phyloP scores from a whole-genome alignment of 2,329 filamentous ascomycete species.

The Rutstroemia sp. region DNA sequence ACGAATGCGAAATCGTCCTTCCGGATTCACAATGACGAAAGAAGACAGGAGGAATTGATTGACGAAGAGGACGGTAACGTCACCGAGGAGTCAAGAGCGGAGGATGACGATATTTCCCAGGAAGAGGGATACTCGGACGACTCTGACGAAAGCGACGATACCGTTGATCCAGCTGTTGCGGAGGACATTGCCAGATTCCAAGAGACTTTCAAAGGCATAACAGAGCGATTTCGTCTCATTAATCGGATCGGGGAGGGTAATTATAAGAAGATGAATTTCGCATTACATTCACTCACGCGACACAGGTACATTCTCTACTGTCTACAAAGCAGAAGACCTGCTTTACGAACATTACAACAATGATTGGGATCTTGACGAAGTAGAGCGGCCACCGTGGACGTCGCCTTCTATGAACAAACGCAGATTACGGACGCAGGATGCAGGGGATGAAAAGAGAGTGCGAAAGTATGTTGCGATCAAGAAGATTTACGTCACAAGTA shows the following conservation, averaged over 20 bases:
- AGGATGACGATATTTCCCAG: conserved; percentile 21
- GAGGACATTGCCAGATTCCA: conserved; percentile 86
- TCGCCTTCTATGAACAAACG: conserved; percentile 57
- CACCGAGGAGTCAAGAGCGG: conserved; percentile 23
- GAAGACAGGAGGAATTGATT: conserved; percentile 27
- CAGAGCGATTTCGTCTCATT: conserved; percentile 77
- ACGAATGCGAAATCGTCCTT: conserved; percentile 31
- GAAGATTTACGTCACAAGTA: conserved; percentile 98
- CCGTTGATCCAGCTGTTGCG: conserved; percentile 60
- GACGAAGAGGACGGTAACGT: conserved; percentile 32
- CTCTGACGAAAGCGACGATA: conserved; percentile 51
- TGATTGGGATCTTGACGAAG: conserved; percentile 70
- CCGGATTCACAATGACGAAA: conserved; percentile 32
- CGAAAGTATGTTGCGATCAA: conserved; percentile 89
- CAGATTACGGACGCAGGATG: conserved; percentile 31
- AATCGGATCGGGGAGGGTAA: conserved; percentile 95
- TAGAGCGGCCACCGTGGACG: conserved; percentile 58
- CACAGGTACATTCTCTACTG: conserved; percentile 90
- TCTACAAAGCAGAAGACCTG: conserved; percentile 96
- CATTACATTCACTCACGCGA: conserved; percentile 13
- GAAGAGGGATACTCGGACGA: conserved; percentile 38
- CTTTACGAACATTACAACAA: conserved; percentile 78
- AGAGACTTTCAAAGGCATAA: conserved; percentile 75
- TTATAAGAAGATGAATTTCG: conserved; percentile 9
- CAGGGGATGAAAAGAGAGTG: conserved; percentile 24